These are phyloP conservation scores for Rhizoctonia solani DNA, from an alignment of 1,284 basidiomycete species.

Conservation along the genomic window DNA sequence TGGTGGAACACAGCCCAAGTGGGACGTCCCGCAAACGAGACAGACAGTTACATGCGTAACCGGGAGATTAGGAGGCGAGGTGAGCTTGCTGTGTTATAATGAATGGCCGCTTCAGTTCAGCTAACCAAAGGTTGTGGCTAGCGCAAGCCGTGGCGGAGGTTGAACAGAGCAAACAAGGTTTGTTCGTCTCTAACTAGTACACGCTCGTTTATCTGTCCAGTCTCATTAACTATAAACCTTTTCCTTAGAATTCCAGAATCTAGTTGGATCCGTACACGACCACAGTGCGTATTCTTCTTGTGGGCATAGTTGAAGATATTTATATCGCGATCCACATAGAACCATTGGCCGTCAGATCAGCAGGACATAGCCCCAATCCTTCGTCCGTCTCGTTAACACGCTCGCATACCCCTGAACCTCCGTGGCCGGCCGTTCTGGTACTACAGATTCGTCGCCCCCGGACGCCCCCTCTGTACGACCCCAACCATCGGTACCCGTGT, in stretches of 20 bases:
- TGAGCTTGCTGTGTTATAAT: neutral
- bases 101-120: too few species aligned
- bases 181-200: too few species aligned
- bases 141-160: neutral
- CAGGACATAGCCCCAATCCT: neutral
- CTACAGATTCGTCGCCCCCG: too few species aligned
- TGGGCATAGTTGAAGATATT: neutral
- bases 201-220: too few species aligned
- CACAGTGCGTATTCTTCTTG: neutral
- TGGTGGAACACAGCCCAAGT: too few species aligned
- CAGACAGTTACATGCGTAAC: neutral
- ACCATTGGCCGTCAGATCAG: neutral
- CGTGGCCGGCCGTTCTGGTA: too few species aligned
- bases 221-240: neutral
- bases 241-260: neutral
- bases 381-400: neutral
- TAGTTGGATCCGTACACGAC: neutral
- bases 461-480: neutral
- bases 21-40: slow-evolving; percentile 3
- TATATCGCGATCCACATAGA: neutral
- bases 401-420: too few species aligned
- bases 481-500: neutral
- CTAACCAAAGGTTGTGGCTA: too few species aligned
- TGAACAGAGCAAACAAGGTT: neutral
- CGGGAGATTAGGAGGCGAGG: neutral